These are phyloP conservation scores for Aspergillus tubingensis DNA, from an alignment of 2,329 filamentous ascomycete species.

Conservation along the genomic window DNA sequence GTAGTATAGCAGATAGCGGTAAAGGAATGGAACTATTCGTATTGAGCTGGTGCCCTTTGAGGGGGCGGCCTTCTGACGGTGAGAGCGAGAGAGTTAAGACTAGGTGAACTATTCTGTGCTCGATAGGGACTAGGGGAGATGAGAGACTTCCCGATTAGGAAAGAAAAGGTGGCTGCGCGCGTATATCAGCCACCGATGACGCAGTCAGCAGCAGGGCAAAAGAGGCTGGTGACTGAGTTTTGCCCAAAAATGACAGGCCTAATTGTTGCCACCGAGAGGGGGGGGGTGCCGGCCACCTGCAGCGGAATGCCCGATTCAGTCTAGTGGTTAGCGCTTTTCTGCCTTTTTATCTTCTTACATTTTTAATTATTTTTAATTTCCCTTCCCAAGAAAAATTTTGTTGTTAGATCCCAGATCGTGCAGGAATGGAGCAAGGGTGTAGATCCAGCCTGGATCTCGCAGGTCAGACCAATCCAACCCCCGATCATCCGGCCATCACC, in stretches of 20 bases:
- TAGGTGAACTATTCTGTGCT: too few species aligned
- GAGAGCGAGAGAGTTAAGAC: too few species aligned
- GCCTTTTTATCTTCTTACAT: background rate
- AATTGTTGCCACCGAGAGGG: background rate
- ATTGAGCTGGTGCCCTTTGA: too few species aligned
- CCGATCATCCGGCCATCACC: constrained; percentile 1
- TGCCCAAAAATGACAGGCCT: constrained; percentile 1
- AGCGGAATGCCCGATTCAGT: constrained; percentile 2
- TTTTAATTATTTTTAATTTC: background rate
- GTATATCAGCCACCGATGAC: constrained; percentile 8
- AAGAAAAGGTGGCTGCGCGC: background rate
- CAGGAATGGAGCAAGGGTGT: constrained; percentile 9
- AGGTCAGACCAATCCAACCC: background rate
- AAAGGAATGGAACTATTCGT: too few species aligned
- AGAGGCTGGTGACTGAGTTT: background rate
- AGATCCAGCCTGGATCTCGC: constrained; percentile 14
- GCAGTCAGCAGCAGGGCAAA: background rate
- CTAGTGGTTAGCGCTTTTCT: background rate
- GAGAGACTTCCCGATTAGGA: background rate
- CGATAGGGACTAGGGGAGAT: background rate
- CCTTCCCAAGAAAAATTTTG: background rate
- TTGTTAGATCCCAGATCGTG: constrained; percentile 11
- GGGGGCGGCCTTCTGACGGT: too few species aligned
- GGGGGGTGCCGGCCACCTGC: background rate
- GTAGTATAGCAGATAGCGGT: too few species aligned